phyloP scores from a whole-genome alignment of 139 green algal genomes.

The Bryopsis sp. region DNA sequence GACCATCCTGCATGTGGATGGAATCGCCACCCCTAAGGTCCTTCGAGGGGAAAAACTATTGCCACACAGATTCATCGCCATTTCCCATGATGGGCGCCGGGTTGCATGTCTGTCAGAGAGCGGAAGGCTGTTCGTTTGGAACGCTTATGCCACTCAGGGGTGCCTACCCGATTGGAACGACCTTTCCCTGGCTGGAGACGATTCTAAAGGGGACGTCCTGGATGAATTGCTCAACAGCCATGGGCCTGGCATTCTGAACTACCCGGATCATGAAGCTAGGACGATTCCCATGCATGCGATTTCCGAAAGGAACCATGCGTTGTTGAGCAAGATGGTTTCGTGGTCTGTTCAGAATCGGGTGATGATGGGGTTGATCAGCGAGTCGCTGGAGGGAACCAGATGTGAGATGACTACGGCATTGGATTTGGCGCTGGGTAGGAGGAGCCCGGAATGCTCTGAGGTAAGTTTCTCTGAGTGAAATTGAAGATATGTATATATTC shows the following conservation, averaged over 20 bases:
- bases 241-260: constrained; percentile 15
- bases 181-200: neutral
- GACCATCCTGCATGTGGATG: neutral
- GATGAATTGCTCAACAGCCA: neutral
- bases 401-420: neutral
- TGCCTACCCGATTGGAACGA: constrained; percentile 6
- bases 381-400: no score
- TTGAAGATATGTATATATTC: no score
- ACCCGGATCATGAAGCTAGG: neutral
- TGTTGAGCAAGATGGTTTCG: constrained; percentile 1
- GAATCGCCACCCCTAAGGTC: neutral
- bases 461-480: no score
- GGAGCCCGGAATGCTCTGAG: constrained; percentile 4
- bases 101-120: constrained; percentile 16
- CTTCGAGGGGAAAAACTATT: neutral
- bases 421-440: neutral
- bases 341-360: neutral
- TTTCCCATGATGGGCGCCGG: constrained; percentile 6
- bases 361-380: neutral
- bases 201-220: neutral
- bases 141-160: neutral
- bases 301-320: neutral
- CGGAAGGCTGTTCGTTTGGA: constrained; percentile 4
- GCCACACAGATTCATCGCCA: constrained; percentile 5
- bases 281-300: constrained; percentile 2